Conservation (phyloP, 768 basidiomycete genomes). For the Suillus subalutaceus region DNA sequence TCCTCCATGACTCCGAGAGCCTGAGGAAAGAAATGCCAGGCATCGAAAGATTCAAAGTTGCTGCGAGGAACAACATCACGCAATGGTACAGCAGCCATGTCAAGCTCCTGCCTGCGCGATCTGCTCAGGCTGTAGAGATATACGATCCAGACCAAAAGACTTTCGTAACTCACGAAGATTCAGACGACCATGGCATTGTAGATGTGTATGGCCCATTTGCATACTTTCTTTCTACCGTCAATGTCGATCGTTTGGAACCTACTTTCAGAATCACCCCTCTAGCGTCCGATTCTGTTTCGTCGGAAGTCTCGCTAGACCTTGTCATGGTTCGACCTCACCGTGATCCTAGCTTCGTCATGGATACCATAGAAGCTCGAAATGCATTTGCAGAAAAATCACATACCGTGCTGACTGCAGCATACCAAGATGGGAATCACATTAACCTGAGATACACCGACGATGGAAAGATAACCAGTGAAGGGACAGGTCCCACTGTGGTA, state of each 20-base stretch:
- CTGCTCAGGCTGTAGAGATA: constrained; percentile 47
- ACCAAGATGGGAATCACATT: constrained; percentile 75
- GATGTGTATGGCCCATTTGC: constrained; percentile 76
- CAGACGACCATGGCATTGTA: constrained; percentile 39
- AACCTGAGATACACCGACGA: constrained; percentile 54
- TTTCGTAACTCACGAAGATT: constrained; percentile 51
- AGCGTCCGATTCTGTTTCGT: constrained; percentile 46
- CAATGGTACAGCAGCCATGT: constrained; percentile 70
- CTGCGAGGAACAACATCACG: constrained; percentile 73
- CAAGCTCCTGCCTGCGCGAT: constrained; percentile 53
- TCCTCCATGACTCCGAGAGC: constrained; percentile 79
- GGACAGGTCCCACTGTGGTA: constrained; percentile 57
- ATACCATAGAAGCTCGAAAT: constrained; percentile 46
- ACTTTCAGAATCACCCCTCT: constrained; percentile 78
- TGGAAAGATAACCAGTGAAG: constrained; percentile 44
- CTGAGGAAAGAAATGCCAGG: constrained; percentile 73
- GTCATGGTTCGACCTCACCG: constrained; percentile 74
- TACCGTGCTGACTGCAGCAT: constrained; percentile 67
- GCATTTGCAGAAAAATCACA: constrained; percentile 57
- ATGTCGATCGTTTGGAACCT: constrained; percentile 86
- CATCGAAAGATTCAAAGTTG: constrained; percentile 85
- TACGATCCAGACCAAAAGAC: constrained; percentile 57
- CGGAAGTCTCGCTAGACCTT: constrained; percentile 63
- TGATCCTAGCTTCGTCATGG: constrained; percentile 48
- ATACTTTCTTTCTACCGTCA: constrained; percentile 83